phyloP scores from a whole-genome alignment of 2,329 filamentous ascomycete species.

The Emmonsiellopsis sp. region DNA sequence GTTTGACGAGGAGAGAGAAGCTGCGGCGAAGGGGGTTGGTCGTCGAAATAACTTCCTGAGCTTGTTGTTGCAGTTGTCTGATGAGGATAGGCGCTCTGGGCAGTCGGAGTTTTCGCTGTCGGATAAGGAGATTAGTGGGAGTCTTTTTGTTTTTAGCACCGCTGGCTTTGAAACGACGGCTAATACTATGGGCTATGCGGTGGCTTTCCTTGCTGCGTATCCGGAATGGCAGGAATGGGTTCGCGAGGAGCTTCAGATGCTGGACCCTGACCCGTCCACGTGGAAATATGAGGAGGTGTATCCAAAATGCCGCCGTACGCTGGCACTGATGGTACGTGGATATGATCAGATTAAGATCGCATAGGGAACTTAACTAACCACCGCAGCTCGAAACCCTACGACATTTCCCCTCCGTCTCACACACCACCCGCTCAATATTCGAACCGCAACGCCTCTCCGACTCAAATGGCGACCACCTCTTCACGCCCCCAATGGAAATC shows the following conservation, averaged over 20 bases:
- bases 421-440: slow-evolving; percentile 27
- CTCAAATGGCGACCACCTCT: slow-evolving; percentile 16
- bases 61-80: slow-evolving; percentile 21
- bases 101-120: slow-evolving; percentile 22
- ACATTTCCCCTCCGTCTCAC: slow-evolving; percentile 31
- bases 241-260: slow-evolving; percentile 37
- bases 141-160: slow-evolving; percentile 39
- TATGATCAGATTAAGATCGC: not conserved
- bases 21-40: not conserved
- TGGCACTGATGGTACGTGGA: slow-evolving; percentile 40
- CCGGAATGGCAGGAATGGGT: slow-evolving; percentile 46
- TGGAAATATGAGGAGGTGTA: slow-evolving; percentile 37
- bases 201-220: slow-evolving; percentile 39
- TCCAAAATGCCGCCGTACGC: slow-evolving; percentile 34
- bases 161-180: slow-evolving; percentile 44
- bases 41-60: slow-evolving; percentile 21
- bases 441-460: slow-evolving; percentile 23
- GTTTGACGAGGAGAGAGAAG: slow-evolving; percentile 19
- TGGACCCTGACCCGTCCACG: slow-evolving; percentile 19
- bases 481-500: slow-evolving; percentile 26
- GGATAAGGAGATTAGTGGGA: slow-evolving; percentile 35
- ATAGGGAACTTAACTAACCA: not conserved
- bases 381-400: slow-evolving; percentile 34
- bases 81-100: slow-evolving; percentile 16
- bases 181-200: slow-evolving; percentile 41